phyloP scores from a whole-genome alignment of 371 early-diverging fungal species.

The Cladochytrium tenue region DNA sequence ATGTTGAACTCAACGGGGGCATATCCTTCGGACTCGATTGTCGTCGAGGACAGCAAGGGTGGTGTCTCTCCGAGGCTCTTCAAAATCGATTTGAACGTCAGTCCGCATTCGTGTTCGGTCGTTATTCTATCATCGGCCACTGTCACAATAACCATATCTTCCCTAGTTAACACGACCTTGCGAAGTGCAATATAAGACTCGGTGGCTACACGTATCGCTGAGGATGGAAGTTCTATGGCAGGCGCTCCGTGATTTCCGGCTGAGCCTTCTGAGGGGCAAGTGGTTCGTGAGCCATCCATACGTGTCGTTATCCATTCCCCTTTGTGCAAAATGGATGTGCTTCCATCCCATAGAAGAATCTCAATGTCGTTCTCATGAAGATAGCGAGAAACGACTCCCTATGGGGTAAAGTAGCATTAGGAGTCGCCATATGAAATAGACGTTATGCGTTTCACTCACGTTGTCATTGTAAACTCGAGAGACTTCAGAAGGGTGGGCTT shows the following conservation, averaged over 20 bases:
- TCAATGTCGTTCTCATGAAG: constrained; percentile 11
- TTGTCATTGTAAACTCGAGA: neutral
- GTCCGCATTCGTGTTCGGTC: constrained; percentile 34
- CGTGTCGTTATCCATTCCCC: constrained; percentile 27
- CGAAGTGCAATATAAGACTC: constrained; percentile 24
- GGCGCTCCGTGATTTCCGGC: neutral
- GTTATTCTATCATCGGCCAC: constrained; percentile 16
- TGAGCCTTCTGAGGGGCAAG: constrained; percentile 2
- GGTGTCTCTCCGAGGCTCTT: neutral
- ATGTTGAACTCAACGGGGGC: neutral
- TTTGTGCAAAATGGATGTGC: constrained; percentile 4
- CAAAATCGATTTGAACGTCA: neutral
- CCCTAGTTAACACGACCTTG: constrained; percentile 23
- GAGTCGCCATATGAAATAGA: constrained; percentile 2
- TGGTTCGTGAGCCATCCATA: constrained; percentile 9
- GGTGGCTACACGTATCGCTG: constrained; percentile 12
- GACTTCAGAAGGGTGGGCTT: neutral
- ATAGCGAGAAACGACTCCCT: constrained; percentile 33
- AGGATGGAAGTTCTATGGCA: neutral
- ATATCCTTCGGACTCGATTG: neutral
- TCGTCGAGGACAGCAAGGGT: neutral
- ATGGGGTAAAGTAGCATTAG: too few species aligned
- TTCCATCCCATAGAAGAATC: constrained; percentile 30
- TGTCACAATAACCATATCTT: constrained; percentile 34
- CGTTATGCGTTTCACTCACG: neutral